phyloP scores from a whole-genome alignment of 345 rosid genomes.

The Eucalyptus rudis region DNA sequence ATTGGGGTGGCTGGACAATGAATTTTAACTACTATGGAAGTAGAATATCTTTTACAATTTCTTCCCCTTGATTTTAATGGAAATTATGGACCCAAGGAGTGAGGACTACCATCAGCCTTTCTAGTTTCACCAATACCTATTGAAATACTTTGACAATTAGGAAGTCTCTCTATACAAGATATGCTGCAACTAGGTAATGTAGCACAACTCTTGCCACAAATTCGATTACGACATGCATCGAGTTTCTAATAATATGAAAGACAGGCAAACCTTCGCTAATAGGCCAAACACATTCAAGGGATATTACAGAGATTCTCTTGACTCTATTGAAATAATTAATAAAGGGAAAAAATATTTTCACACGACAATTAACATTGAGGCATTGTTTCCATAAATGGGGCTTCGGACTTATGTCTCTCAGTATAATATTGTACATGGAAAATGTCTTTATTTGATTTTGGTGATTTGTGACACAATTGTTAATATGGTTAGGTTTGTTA shows the following conservation, averaged over 20 bases:
- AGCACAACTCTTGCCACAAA: neutral
- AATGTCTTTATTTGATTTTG: neutral
- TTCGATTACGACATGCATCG: rapidly evolving
- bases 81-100: neutral
- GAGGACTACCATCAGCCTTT: neutral
- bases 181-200: neutral
- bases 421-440: neutral
- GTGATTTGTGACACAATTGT: neutral
- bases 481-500: neutral
- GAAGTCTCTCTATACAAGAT: neutral
- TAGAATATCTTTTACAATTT: neutral
- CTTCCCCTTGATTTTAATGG: neutral
- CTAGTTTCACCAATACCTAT: neutral
- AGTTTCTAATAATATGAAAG: neutral
- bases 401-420: neutral
- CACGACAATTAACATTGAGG: neutral
- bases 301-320: neutral
- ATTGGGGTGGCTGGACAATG: neutral
- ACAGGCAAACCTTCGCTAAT: rapidly evolving
- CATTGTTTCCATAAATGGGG: neutral
- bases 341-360: neutral
- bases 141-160: neutral
- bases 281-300: neutral
- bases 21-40: neutral
- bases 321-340: neutral